Evolutionary conservation across 108 stramenopile genomes (phyloP).

Genomic region (Mayamaea pseudoterrestris): DNA sequence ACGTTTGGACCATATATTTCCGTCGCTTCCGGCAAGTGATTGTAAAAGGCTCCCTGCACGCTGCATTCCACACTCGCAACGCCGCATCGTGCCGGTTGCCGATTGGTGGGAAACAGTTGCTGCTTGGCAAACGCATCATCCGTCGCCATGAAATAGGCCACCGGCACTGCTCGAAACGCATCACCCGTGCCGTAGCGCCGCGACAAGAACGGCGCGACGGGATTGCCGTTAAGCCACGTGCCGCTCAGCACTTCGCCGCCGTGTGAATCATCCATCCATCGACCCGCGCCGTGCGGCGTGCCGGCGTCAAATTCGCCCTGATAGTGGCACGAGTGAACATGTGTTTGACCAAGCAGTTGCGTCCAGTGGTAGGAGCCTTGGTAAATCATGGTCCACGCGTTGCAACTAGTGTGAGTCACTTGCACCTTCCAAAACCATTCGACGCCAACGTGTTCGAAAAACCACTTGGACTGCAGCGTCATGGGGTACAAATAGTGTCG

Average conservation of each 20-base stretch:
- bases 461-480: slow-evolving; percentile 18
- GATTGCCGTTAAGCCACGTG: slow-evolving; percentile 21
- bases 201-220: slow-evolving; percentile 26
- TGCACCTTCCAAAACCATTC: slow-evolving; percentile 12
- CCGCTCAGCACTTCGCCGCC: slow-evolving; percentile 35
- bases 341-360: too few species aligned
- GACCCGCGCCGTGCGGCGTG: slow-evolving; percentile 29
- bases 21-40: slow-evolving; percentile 19
- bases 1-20: slow-evolving; percentile 16
- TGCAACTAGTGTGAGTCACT: slow-evolving; percentile 14
- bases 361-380: too few species aligned
- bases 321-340: slow-evolving; percentile 27
- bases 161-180: slow-evolving; percentile 18
- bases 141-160: slow-evolving; percentile 23
- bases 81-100: slow-evolving; percentile 15
- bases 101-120: slow-evolving; percentile 28
- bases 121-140: slow-evolving; percentile 22
- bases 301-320: slow-evolving; percentile 22
- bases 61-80: slow-evolving; percentile 38
- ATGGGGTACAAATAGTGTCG: slow-evolving; percentile 22
- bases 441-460: slow-evolving; percentile 12
- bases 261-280: slow-evolving; percentile 28
- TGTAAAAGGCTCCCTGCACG: slow-evolving; percentile 22
- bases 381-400: too few species aligned
- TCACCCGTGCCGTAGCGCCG: slow-evolving; percentile 25